phyloP scores from a whole-genome alignment of 768 basidiomycete genomes.

The Cyclocybe cylindracea region DNA sequence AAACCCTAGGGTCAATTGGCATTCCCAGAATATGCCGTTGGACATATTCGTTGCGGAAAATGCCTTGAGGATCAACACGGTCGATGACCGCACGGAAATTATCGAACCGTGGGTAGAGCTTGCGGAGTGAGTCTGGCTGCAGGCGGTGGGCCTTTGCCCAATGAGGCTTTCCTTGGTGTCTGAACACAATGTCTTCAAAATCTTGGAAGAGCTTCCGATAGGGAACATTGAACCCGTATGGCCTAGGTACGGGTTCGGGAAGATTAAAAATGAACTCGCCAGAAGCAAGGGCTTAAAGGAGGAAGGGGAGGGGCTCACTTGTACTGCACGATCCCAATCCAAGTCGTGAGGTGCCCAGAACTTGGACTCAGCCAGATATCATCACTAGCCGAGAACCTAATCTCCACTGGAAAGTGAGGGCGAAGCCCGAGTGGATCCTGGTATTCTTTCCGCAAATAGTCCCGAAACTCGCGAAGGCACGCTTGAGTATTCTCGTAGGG shows the following conservation, averaged over 20 bases:
- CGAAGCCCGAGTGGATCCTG: constrained; percentile 71
- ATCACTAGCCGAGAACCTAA: constrained; percentile 85
- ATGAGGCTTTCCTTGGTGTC: constrained; percentile 83
- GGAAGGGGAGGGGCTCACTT: constrained; percentile 57
- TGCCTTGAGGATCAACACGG: constrained; percentile 69
- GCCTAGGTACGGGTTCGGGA: constrained; percentile 45
- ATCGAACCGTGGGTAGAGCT: constrained; percentile 79
- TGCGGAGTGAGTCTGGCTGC: constrained; percentile 59
- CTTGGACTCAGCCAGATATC: constrained; percentile 96
- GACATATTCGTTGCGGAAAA: constrained; percentile 89
- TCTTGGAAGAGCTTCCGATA: constrained; percentile 76
- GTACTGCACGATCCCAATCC: constrained; percentile 98
- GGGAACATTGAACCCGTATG: constrained; percentile 81
- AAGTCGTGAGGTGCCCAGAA: constrained; percentile 75
- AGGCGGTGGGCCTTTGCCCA: constrained; percentile 94
- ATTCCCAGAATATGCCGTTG: constrained; percentile 82
- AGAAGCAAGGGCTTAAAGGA: neutral
- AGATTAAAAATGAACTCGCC: constrained; percentile 1
- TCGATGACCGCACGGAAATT: constrained; percentile 71
- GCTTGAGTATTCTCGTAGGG: constrained; percentile 66
- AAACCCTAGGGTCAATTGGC: constrained; percentile 41
- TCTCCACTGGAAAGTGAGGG: constrained; percentile 91
- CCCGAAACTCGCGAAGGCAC: constrained; percentile 71
- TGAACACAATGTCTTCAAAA: constrained; percentile 72
- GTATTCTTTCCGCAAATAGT: constrained; percentile 71